phyloP scores from a whole-genome alignment of 352 stramenopile genomes.

The Pythium phragmitis region DNA sequence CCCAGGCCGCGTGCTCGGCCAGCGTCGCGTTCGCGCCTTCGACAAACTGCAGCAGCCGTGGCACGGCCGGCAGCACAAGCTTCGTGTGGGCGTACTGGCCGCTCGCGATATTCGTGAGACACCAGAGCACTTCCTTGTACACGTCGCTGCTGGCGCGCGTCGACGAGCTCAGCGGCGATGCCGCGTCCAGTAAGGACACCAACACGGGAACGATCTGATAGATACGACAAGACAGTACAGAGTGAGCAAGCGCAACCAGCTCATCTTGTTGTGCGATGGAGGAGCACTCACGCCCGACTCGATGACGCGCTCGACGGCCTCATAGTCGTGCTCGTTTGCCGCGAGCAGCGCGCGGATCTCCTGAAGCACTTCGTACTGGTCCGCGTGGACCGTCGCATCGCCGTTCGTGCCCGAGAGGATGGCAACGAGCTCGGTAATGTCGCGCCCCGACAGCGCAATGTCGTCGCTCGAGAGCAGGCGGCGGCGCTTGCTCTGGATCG shows the following conservation, averaged over 20 bases:
- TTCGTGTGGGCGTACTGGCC: constrained; percentile 85
- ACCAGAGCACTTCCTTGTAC: constrained; percentile 81
- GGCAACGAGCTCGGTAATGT: constrained; percentile 51
- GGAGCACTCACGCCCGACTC: constrained; percentile 57
- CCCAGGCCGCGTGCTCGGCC: constrained; percentile 76
- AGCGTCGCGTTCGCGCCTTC: constrained; percentile 55
- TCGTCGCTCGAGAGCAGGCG: constrained; percentile 52
- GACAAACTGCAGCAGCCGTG: constrained; percentile 71
- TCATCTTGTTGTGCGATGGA: neutral
- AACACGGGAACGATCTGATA: constrained; percentile 69
- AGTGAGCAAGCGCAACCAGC: neutral
- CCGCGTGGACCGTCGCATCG: constrained; percentile 39
- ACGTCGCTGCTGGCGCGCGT: constrained; percentile 67
- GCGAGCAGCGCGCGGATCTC: constrained; percentile 66
- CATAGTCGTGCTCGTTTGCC: constrained; percentile 64
- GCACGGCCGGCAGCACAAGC: constrained; percentile 70
- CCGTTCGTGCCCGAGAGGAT: constrained; percentile 30
- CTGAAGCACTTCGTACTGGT: constrained; percentile 67
- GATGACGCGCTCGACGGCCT: constrained; percentile 69
- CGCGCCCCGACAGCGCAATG: constrained; percentile 44
- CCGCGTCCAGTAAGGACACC: constrained; percentile 62
- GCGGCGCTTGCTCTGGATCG: constrained; percentile 70
- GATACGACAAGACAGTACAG: neutral
- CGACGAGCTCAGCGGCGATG: constrained; percentile 58
- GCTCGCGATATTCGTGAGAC: constrained; percentile 80